These are phyloP conservation scores for Prillingera fragicola DNA, from an alignment of 1,284 basidiomycete species.

Conservation along the genomic window DNA sequence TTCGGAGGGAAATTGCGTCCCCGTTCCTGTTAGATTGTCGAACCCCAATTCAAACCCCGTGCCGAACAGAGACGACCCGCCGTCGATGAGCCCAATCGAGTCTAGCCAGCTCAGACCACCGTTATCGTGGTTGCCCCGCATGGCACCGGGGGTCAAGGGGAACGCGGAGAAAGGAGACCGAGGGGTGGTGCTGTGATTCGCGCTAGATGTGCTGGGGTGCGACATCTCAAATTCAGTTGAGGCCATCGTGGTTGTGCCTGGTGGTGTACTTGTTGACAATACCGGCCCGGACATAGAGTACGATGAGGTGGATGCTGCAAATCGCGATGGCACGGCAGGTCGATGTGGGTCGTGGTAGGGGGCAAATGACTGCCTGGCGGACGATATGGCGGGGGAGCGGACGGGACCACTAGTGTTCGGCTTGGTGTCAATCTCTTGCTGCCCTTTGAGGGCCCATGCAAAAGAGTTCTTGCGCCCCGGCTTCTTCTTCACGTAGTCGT, in stretches of 20 bases:
- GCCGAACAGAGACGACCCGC: constrained; percentile 6
- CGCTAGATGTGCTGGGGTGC: not conserved
- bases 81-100: constrained; percentile 16
- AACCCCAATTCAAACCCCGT: constrained; percentile 10
- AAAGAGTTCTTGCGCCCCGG: constrained; percentile 42
- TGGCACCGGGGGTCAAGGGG: constrained; percentile 14
- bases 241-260: not conserved
- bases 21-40: constrained; percentile 6
- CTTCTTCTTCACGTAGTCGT: constrained; percentile 43
- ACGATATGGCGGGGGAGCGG: not conserved
- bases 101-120: constrained; percentile 24
- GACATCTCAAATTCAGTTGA: too few species aligned
- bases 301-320: not conserved
- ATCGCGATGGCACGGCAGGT: too few species aligned
- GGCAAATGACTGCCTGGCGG: not conserved
- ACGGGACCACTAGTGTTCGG: not conserved
- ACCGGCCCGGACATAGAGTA: not conserved
- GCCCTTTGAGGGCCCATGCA: constrained; percentile 8
- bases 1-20: constrained; percentile 23
- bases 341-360: not conserved
- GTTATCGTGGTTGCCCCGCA: constrained; percentile 10
- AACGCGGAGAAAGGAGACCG: constrained; percentile 18
- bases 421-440: not conserved
- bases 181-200: not conserved
- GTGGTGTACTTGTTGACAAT: not conserved